Evolutionary conservation across 2,329 filamentous ascomycete genomes (phyloP), one percentile per base, ranked within the genome.

Genomic region (Colletotrichum sp.): DNA sequence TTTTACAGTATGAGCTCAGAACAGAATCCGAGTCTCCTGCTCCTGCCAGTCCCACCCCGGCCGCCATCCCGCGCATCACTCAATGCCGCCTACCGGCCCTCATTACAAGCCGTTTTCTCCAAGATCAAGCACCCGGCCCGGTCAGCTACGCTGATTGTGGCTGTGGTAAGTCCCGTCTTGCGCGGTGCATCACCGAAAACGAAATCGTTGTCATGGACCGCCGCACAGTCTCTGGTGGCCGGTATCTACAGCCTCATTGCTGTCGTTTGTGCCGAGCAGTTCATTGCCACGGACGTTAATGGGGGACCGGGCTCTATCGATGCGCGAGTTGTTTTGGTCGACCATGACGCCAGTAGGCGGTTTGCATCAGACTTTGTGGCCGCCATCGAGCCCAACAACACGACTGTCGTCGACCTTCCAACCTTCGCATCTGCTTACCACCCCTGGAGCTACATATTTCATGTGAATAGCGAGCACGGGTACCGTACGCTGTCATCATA

Each of bases 191-290:
- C 87, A 29, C 85, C 86, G 27, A 76, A 85, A 34, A 87, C 90
- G 62, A 89, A 90, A 79, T 87, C 89, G 29, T 86, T 91, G 62
- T 87, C 91, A 22, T 98, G 96, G 90, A 82, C 88, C 39, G 85
- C 89, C n/a, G 90, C 93, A 0, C 95, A 98, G 84, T 88, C 90
- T n/a, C 88, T 96, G 7, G 86, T 98, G 27, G 94, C 94, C 4
- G 91, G 91, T 30, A 82, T 98, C 29, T 99, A 99, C 88, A 92
- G 93, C 80, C 89, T 98, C 66, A 87, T 97, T 72, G 93, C 93
- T 39, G 87, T 93, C 62, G 88, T 95, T n/a, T 95, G 94, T 77
- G 91, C 93, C 15, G 89, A 92, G 78, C 87, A 91, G 64, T 87
- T 86, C 63, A 89, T 86, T 86, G 93, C 83, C 86, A 95, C 84